Evolutionary conservation across 805 yeast genomes (phyloP), one percentile per base, ranked within the genome.

Genomic region (Jamesozyma lodderae): DNA sequence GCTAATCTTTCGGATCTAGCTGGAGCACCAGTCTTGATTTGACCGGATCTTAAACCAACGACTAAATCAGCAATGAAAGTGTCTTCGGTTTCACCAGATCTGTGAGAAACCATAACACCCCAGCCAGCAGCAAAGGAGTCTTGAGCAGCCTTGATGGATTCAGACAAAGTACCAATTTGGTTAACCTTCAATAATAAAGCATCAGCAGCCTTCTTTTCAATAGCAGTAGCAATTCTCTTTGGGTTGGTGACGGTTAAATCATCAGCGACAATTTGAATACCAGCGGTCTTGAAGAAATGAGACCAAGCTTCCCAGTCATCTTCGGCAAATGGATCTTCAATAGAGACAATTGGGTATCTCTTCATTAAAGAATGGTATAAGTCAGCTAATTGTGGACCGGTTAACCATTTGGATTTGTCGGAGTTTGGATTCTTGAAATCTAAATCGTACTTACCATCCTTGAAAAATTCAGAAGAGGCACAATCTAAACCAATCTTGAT

Each of bases 1-100:
- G 96, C 96, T 70, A 90, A 81, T 81, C 97, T 88, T 77, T 90
- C 97, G 56, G 96, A 84, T 77, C 97, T 87, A 57, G 96, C 94
- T 65, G 96, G 96, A 64, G 97, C 96, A 80, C 97, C 97, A 56
- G 96, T 84, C 86, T 90, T 90, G 72, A 90, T 83, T 77, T 90
- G 96, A 67, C 96, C 97, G 52, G 94, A 60, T 79, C 96, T 85
- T 68, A 90, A 77, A 75, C 97, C 97, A 59, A 92, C 98, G 60
- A 86, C 74, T 66, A 92, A 77, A 71, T 90, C 97, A 62, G 98
- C 97, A 68, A 90, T 90, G 75, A 84, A 80, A 60, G 94, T 81
- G 72, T 90, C 97, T 75, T 90, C 97, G 55, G 96, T 88, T 78
- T 90, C 97, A 75, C 97, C 97, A 57, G 96, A 35, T 39, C 36